Evolutionary conservation across 1,284 basidiomycete species (phyloP), one percentile per base, ranked within the genome.

Genomic region (Psilocybe mexicana): DNA sequence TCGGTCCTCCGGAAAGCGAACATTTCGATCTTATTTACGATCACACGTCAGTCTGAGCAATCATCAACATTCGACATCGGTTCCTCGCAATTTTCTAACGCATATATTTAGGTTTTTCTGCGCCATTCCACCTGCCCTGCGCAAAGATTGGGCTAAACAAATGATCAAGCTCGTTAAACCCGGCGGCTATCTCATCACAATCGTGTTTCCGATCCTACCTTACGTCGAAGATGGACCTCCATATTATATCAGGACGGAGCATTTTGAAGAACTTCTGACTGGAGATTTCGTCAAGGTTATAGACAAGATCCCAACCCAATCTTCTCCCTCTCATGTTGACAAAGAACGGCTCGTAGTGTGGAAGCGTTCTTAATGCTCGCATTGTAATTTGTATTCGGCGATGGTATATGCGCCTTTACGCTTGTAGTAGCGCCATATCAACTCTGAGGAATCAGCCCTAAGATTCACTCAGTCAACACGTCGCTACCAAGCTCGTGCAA

Each of bases 21-120:
- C 67, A 67, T 11, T 87, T 82, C 61, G 83, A 86, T 61, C 63
- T 90, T 8, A 74, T 87, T 8, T 86, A 85, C 62, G 88, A 90
- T 67, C 87, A 87, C 66, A 88, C 87, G 86, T 87, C 61, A 57
- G 83, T 76, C 12, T 28, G 18, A 18, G 18, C 18, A 18, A 18
- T 18, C 18, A 18, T 18, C 18, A 18, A 18, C 18, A 18, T 18
- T 18, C 18, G 0, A 18, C 18, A 18, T 18, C 18, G 18, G 18
- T 18, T 18, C 18, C 18, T 18, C 18, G 18, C 18, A 1, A 18
- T 18, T 18, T 18, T 18, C 18, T 11, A 25, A 18, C n/a, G n/a
- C 35, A 28, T 42, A 2, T n/a, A 10, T 43, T 11, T 23, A 89
- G 87, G 0, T 90, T 90, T 71, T 88, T 90, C 61, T 86, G 87